Conservation (phyloP, 305 asterid genomes). For the Fraxinus sp. region DNA sequence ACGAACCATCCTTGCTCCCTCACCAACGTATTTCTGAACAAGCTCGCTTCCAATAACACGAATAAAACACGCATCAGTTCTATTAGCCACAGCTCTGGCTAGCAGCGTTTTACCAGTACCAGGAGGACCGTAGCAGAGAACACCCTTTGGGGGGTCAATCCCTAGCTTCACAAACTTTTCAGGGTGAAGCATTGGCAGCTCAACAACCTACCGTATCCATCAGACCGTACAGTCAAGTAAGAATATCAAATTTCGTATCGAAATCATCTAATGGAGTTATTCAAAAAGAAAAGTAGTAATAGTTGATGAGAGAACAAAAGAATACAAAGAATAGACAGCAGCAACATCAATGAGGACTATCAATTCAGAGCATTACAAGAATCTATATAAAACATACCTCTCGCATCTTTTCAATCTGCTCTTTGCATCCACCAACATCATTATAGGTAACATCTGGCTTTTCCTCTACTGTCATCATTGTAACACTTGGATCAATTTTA, state of each 20-base stretch:
- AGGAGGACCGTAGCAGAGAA: conserved; percentile 94
- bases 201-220: conserved; percentile 66
- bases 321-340: background rate
- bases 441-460: conserved; percentile 95
- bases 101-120: conserved; percentile 90
- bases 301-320: background rate
- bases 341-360: background rate
- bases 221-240: background rate
- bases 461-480: conserved; percentile 99
- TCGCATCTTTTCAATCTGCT: conserved; percentile 96
- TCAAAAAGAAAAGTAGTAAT: background rate
- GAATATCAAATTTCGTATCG: background rate
- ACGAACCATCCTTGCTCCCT: conserved; percentile 99
- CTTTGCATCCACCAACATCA: conserved; percentile 99
- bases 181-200: conserved; percentile 98
- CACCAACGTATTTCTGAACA: conserved; percentile 96
- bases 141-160: conserved; percentile 99
- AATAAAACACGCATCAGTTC: conserved; percentile 96
- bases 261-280: background rate
- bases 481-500: conserved; percentile 95
- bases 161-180: conserved; percentile 96
- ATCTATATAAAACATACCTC: conserved; percentile 51
- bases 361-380: background rate
- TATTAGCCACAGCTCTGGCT: conserved; percentile 93
- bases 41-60: conserved; percentile 97